These are phyloP conservation scores for Arthroderma uncinatum DNA, from an alignment of 2,329 filamentous ascomycete genomes.

Conservation along the genomic window DNA sequence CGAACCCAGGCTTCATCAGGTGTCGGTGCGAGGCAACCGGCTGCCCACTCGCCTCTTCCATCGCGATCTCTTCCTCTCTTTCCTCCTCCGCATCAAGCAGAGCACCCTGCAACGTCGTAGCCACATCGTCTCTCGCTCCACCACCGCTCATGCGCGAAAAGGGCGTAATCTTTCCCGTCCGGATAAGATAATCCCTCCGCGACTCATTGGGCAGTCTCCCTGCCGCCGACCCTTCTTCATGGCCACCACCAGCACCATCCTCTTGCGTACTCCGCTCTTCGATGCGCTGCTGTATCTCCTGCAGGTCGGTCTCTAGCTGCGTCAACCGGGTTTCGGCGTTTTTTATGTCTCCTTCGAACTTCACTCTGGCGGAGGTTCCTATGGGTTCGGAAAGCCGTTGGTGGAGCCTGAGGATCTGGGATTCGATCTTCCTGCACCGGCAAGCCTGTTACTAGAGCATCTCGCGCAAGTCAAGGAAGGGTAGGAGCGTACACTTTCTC, in stretches of 20 bases:
- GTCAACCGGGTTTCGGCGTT: conserved; percentile 55
- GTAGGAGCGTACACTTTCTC: conserved; percentile 34
- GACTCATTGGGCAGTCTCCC: conserved; percentile 64
- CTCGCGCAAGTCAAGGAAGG: background rate
- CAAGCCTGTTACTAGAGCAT: background rate
- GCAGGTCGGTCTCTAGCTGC: conserved; percentile 58
- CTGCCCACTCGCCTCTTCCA: conserved; percentile 27
- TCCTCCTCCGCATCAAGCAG: conserved; percentile 73
- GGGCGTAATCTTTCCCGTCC: conserved; percentile 94
- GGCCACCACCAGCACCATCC: conserved; percentile 40
- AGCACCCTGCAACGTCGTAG: conserved; percentile 58
- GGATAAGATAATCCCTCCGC: conserved; percentile 77
- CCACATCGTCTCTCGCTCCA: conserved; percentile 25
- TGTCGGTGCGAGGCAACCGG: conserved; percentile 57
- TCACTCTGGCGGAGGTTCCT: conserved; percentile 40
- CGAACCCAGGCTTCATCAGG: conserved; percentile 62
- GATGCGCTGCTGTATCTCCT: conserved; percentile 71
- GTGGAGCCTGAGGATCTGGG: conserved; percentile 51
- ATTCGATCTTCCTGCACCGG: conserved; percentile 45
- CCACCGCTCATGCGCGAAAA: conserved; percentile 68
- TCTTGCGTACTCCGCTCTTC: conserved; percentile 51
- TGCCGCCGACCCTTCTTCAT: conserved; percentile 31
- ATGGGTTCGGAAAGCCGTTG: conserved; percentile 46
- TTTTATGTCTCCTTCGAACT: conserved; percentile 47
- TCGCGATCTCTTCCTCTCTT: conserved; percentile 41